Base-by-base conservation (phyloP, 1,284 basidiomycete genomes). In the Naganishia liquefaciens region DNA sequence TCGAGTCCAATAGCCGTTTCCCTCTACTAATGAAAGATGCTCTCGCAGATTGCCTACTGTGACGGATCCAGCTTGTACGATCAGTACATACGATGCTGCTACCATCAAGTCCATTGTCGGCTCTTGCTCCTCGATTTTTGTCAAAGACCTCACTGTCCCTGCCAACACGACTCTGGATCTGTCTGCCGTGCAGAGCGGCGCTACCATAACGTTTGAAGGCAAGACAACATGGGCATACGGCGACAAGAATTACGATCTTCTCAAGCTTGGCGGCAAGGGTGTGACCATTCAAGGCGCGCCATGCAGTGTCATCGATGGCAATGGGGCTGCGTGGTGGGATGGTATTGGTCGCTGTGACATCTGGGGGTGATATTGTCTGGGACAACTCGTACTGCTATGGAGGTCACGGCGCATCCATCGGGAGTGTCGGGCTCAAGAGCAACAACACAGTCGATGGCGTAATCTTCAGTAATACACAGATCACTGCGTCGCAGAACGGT, bases 321-420 rank as follows among this genome's bases (percentile, higher is more conserved):
- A 67, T 30, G 65, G 65, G 7, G 61, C 65, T 6, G 65, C 65
- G 1, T 67, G 65, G 65, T 63, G 65, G 65, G 65, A 67, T 50
- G 65, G 65, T 23, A 57, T 63, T 21, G 65, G 73, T 87, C 40
- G 84, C 86, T 10, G 84, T 87, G 71, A 86, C 85, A 73, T 75
- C 74, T 49, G 86, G 85, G 9, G 76, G 77, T 39, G 84, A 84
- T 72, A 84, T 87, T 66, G 70, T 81, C 52, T 84, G 87, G 73
- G 76, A 80, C 60, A 73, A 82, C 28, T 85, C 84, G 71, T 80
- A 78, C 23, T 87, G 86, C 73, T 76, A 77, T 1, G 79, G 80
- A 15, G 85, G 86, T 4, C 86, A 87, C 65, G 86, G 86, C 39
- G 82, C 86, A 64, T 85, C 84, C 5, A 80, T 87, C 28, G 79